Evolutionary conservation across 176 grass and related monocot species (phyloP), one percentile per base, ranked within the genome.

Genomic region (Coix lacrymajobi): DNA sequence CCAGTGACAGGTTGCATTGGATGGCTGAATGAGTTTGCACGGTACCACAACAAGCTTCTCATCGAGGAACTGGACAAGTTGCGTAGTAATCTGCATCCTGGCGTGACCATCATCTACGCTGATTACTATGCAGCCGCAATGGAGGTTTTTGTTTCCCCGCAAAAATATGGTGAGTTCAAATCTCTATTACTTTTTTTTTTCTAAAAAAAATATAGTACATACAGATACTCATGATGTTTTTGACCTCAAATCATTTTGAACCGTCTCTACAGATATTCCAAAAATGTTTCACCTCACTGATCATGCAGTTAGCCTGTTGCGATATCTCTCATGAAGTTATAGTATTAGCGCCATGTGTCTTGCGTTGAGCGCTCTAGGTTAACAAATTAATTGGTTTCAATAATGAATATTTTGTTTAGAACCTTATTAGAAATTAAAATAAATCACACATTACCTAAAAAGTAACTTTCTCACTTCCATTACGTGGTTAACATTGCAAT

Each of bases 81-180:
- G 4, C 84, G 96, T 8, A n/a, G n/a, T n/a, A 78, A 76, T 11
- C 80, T 75, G 48, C 74, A 95, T 66, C 87, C 90, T 61, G 39
- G 81, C 60, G 80, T 83, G 9, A 79, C 63, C 2, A 95, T 98
- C 80, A 87, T 88, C n/a, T 95, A 95, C 66, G 92, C 91, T 10
- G 87, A 98, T 77, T 93, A 95, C 66, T 98, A 85, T 38, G 81
- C 82, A 78, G 86, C 96, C 19, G 73, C 92, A 11, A 95, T 95
- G 90, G 76, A 85, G 48, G 63, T 95, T 67, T 91, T 84, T 72
- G 38, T 33, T 16, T 84, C 77, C 44, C 89, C 96, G 0, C 83
- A 81, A 39, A 51, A 89, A 58, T 87, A 84, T 12, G 95, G 95
- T 97, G 41, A 84, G 90, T 51, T 78, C 33, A 78, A 34, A 19